Percentiles rank a stretch among this genome's conserved stretches.
phyloP scores from a whole-genome alignment of 1,284 basidiomycete genomes.

The Ustilago nuda region DNA sequence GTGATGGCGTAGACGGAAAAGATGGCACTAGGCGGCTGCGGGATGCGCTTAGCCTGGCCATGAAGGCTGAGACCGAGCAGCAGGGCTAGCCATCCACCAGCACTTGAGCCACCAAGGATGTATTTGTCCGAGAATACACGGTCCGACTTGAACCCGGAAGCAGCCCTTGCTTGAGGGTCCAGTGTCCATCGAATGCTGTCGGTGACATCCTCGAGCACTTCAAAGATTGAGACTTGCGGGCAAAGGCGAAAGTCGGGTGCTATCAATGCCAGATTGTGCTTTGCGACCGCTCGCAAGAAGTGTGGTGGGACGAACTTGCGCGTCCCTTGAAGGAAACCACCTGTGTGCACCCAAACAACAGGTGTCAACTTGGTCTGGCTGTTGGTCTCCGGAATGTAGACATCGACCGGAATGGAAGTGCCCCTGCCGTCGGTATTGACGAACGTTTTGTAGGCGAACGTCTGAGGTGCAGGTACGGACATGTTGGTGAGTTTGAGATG shows the following conservation, averaged over 20 bases:
- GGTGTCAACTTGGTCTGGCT: slow-evolving; percentile 31
- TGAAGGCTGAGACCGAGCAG: slow-evolving; percentile 49
- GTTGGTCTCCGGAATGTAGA: slow-evolving; percentile 45
- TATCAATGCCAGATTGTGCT: slow-evolving; percentile 41
- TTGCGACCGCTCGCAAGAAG: slow-evolving; percentile 43
- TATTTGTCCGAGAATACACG: slow-evolving; percentile 31
- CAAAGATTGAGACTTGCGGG: slow-evolving; percentile 48
- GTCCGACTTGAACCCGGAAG: slow-evolving; percentile 31
- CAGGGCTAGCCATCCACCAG: slow-evolving; percentile 54
- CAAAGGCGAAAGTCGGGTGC: slow-evolving; percentile 58
- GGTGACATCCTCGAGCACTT: slow-evolving; percentile 50
- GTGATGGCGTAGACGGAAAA: slow-evolving; percentile 58
- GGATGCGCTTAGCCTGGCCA: slow-evolving; percentile 25
- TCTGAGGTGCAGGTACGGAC: slow-evolving; percentile 28
- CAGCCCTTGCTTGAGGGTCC: slow-evolving; percentile 17
- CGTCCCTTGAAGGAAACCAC: slow-evolving; percentile 57
- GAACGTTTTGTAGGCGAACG: slow-evolving; percentile 55
- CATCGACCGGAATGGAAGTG: slow-evolving; percentile 49
- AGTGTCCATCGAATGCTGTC: slow-evolving; percentile 49
- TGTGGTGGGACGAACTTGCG: slow-evolving; percentile 56
- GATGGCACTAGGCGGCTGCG: slow-evolving; percentile 34
- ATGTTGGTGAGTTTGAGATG: slow-evolving; percentile 3
- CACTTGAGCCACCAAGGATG: slow-evolving; percentile 52
- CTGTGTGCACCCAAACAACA: slow-evolving; percentile 56
- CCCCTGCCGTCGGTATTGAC: slow-evolving; percentile 40